Conservation (phyloP, 2,329 filamentous ascomycete species). For the Ascochyta rabiei region DNA sequence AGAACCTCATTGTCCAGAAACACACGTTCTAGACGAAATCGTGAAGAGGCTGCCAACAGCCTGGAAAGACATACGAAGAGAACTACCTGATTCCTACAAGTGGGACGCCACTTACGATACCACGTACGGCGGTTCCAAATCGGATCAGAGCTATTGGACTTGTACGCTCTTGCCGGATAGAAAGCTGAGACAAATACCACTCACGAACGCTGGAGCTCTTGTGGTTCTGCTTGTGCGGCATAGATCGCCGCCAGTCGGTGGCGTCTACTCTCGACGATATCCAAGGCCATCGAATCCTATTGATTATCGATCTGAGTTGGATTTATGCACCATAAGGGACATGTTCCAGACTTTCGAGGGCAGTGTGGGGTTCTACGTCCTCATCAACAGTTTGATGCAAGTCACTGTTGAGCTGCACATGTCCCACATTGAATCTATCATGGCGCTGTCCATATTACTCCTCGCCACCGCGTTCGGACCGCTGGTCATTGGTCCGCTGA, state of each 20-base stretch:
- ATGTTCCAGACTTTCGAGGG: not conserved
- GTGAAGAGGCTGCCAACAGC: too few species aligned
- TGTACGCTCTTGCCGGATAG: not conserved
- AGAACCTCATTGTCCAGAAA: too few species aligned
- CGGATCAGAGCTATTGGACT: not conserved
- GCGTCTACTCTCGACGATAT: not conserved
- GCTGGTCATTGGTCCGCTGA: constrained; percentile 36
- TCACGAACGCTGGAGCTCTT: not conserved
- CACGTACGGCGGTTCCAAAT: too few species aligned
- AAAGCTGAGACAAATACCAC: not conserved
- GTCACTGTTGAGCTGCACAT: constrained; percentile 27
- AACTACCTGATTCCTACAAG: not conserved
- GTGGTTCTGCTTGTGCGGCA: not conserved
- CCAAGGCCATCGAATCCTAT: not conserved
- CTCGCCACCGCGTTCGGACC: constrained; percentile 38
- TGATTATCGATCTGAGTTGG: not conserved
- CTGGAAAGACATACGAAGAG: not conserved
- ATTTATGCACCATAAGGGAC: not conserved
- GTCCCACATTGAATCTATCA: constrained; percentile 26
- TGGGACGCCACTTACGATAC: not conserved
- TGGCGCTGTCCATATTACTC: constrained; percentile 39
- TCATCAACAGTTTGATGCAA: not conserved
- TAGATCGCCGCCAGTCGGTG: not conserved
- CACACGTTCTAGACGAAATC: too few species aligned
- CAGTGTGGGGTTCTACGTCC: not conserved